Base-by-base conservation (phyloP, 306 rosid genomes). In the Citrullus mucosospermus region DNA sequence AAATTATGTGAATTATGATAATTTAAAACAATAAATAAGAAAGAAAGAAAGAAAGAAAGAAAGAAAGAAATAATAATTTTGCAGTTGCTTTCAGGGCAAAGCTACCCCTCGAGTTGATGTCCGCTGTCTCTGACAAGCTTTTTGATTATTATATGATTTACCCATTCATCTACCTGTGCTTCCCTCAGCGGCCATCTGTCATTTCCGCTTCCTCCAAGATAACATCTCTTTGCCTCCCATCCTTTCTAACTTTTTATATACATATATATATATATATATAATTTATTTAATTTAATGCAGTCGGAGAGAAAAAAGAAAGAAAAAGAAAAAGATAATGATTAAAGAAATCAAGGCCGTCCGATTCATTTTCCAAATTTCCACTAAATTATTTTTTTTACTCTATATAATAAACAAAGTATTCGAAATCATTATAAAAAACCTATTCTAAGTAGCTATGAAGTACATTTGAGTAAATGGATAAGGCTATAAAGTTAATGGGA, bases 101-200 rank as follows among this genome's bases (percentile, higher is more conserved):
- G 76, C 58, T 25, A 71, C 76, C 48, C 54, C 69, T 76, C 67
- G 58, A 76, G 57, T 77, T 77, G 56, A 56, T 38, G 54, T 57
- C 53, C 14, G 39, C 70, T 61, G 44, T 75, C 41, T 14, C 72
- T 77, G 80, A 77, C 69, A 59, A 17, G 57, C 38, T 9, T 25
- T 68, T 70, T 46, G 75, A 77, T 57, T 44, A 56, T 59, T 59
- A 41, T 50, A 50, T 20, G 8, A 15, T 53, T 69, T 56, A 76
- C 78, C 79, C 57, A 53, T 79, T 48, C 57, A 61, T 77, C 70
- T 25, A 77, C 59, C 70, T 57, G 69, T 77, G 48, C 72, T 77
- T 61, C 80, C 78, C 80, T 61, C 65, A 41, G 55, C 80, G 51
- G 62, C 62, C 80, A 77, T 30, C 69, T 77, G 80, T 77, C 80